These are phyloP conservation scores for Mortierella sp. DNA, from an alignment of 371 early-diverging fungal genomes.

Conservation along the genomic window DNA sequence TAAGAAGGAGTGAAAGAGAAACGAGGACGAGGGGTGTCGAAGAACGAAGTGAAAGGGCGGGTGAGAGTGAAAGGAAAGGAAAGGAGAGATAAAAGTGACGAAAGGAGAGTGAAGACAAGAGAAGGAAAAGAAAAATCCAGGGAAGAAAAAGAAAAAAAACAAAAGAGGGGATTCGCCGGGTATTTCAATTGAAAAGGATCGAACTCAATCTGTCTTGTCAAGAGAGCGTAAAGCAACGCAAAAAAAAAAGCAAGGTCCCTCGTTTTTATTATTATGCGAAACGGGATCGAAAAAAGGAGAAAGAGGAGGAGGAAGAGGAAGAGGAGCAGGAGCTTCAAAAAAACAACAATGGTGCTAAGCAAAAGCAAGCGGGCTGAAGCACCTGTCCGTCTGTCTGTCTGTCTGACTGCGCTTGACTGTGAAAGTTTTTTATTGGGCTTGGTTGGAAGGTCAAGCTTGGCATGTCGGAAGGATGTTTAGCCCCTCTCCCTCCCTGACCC, in stretches of 20 bases:
- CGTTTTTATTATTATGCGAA: background rate
- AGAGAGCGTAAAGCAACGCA: background rate
- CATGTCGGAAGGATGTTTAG: background rate
- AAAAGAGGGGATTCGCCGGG: background rate
- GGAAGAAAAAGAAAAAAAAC: background rate
- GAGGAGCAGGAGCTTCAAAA: background rate
- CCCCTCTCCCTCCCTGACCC: background rate
- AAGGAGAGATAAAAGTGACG: background rate
- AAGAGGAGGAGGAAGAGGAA: background rate
- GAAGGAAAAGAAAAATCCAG: background rate
- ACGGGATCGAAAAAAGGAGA: background rate
- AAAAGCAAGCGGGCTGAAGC: background rate
- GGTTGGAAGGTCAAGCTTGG: background rate
- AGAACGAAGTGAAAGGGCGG: background rate
- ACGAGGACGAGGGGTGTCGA: background rate
- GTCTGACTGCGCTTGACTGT: too few relatives aligned
- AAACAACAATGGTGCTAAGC: background rate
- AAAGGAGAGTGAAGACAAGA: background rate
- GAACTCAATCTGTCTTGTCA: background rate
- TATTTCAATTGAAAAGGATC: background rate
- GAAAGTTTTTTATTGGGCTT: background rate
- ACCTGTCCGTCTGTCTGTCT: background rate
- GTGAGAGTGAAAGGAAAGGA: background rate
- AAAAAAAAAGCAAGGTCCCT: background rate
- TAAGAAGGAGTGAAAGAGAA: background rate